Conservation (phyloP, 768 basidiomycete genomes). For the Russula vinacea region DNA sequence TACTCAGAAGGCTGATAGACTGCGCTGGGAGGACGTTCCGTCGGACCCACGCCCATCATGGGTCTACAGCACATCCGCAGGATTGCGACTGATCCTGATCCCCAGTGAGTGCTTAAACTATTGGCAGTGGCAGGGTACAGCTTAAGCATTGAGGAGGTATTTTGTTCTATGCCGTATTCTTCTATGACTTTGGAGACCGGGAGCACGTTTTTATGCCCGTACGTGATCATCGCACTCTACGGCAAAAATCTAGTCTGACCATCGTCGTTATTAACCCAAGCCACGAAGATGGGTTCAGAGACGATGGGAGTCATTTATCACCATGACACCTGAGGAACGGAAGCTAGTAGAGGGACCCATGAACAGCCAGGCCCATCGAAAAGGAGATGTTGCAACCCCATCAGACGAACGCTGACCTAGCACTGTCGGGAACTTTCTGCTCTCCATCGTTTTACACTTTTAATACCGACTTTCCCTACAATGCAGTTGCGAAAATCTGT, state of each 20-base stretch:
- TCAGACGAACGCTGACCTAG: slow-evolving; percentile 4
- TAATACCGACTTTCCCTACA: not conserved
- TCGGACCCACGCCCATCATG: slow-evolving; percentile 57
- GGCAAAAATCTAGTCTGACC: slow-evolving; percentile 8
- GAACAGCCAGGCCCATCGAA: not conserved
- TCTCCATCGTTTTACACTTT: no score
- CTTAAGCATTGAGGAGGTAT: slow-evolving; percentile 9
- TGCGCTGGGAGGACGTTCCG: slow-evolving; percentile 13
- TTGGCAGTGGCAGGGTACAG: not conserved
- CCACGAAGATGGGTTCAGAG: slow-evolving; percentile 55
- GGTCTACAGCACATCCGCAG: slow-evolving; percentile 43
- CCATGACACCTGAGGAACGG: slow-evolving; percentile 58
- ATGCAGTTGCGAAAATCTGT: not conserved
- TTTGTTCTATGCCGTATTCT: slow-evolving; percentile 30
- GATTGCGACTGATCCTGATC: slow-evolving; percentile 23
- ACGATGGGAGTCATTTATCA: slow-evolving; percentile 52
- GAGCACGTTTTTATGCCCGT: slow-evolving; percentile 34
- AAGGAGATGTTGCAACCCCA: not conserved
- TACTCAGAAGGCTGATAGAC: slow-evolving; percentile 5
- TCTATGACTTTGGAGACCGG: slow-evolving; percentile 30
- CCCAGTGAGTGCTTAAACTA: slow-evolving; percentile 22
- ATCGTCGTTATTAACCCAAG: slow-evolving; percentile 35
- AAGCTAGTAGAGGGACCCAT: slow-evolving; percentile 35
- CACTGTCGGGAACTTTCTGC: no score
- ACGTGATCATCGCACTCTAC: slow-evolving; percentile 3